Evolutionary conservation across 208 protist genomes (phyloP).

Genomic region (Leptomonas seymouri): DNA sequence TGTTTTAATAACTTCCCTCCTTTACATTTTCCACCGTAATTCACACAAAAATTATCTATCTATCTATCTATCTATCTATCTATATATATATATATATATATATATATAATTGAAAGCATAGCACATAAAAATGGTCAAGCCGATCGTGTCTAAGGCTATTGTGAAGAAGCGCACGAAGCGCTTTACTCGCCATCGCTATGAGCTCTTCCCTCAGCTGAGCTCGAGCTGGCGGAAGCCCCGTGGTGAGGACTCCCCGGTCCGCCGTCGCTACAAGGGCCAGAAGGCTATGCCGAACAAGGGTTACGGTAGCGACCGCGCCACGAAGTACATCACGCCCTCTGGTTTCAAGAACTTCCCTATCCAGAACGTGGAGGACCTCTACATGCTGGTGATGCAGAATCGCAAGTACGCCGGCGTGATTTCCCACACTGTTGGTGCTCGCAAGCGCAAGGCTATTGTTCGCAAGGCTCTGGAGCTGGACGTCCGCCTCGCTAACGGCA

Average conservation of each 20-base stretch:
- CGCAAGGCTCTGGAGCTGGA: conserved; percentile 98
- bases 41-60: no score
- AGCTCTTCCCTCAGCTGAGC: conserved; percentile 94
- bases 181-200: conserved; percentile 96
- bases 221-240: conserved; percentile 97
- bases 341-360: conserved; percentile 98
- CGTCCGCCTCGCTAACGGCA: conserved; percentile 97
- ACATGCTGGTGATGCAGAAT: conserved; percentile 99
- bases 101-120: conserved; percentile 1
- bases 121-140: conserved; percentile 92
- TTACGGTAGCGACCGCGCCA: conserved; percentile 98
- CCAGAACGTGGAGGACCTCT: conserved; percentile 96
- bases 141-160: conserved; percentile 90
- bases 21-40: no score
- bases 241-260: conserved; percentile 98
- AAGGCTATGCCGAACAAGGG: conserved; percentile 98
- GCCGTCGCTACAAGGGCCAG: conserved; percentile 97
- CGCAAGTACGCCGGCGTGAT: conserved; percentile 99
- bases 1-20: no score
- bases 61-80: no score
- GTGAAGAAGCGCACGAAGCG: conserved; percentile 98
- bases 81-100: neutral
- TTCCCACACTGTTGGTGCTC: conserved; percentile 94
- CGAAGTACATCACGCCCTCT: conserved; percentile 96
- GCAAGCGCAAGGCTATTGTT: conserved; percentile 96